phyloP scores from a whole-genome alignment of 495 filamentous ascomycete species.

The Hypoxylon fragiforme region DNA sequence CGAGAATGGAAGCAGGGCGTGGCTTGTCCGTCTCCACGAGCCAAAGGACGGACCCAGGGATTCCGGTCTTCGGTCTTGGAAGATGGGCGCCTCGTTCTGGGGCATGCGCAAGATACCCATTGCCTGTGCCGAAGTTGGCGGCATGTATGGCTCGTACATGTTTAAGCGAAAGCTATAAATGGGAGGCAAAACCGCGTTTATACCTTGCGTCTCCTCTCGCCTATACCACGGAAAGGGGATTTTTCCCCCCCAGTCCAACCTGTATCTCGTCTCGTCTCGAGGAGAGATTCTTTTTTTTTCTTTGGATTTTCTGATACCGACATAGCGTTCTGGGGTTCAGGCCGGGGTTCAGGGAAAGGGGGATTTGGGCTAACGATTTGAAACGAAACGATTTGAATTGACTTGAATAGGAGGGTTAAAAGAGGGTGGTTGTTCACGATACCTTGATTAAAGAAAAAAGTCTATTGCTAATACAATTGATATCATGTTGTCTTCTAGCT shows the following conservation, averaged over 20 bases:
- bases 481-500: too few relatives aligned
- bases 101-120: conserved; percentile 86
- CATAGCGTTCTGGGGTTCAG: background rate
- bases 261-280: too few relatives aligned
- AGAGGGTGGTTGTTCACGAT: too few relatives aligned
- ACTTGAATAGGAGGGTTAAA: too few relatives aligned
- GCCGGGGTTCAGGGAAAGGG: background rate
- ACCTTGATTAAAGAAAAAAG: too few relatives aligned
- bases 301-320: background rate
- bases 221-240: too few relatives aligned
- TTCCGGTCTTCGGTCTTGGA: conserved; percentile 68
- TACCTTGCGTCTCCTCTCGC: conserved; percentile 3
- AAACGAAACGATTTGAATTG: too few relatives aligned
- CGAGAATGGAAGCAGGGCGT: conserved; percentile 64
- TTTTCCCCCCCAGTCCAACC: too few relatives aligned
- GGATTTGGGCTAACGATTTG: background rate
- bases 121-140: conserved; percentile 74
- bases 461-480: too few relatives aligned
- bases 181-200: background rate
- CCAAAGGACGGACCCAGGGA: conserved; percentile 39
- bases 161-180: conserved; percentile 58
- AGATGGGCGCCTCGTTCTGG: conserved; percentile 89
- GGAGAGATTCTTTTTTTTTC: too few relatives aligned
- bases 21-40: conserved; percentile 65
- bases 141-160: conserved; percentile 87